Evolutionary conservation across 257 asterid genomes (phyloP).

Genomic region (Lantana camara): DNA sequence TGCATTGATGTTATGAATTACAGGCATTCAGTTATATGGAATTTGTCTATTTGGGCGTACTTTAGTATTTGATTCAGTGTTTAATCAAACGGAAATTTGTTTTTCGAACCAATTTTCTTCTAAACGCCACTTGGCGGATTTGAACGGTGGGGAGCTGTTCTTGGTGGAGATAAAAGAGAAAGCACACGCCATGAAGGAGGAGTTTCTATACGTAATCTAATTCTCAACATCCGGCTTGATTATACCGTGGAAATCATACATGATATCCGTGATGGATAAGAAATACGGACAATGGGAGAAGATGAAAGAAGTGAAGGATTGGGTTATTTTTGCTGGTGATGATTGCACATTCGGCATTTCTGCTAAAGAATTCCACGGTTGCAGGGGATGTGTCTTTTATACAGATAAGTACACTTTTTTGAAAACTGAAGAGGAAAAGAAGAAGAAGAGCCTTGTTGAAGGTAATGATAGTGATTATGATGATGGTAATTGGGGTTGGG

Average conservation of each 20-base stretch:
- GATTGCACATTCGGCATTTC: slow-evolving; percentile 23
- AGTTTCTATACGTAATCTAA: not conserved
- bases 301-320: not conserved
- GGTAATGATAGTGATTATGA: not conserved
- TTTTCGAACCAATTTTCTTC: not conserved
- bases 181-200: not conserved
- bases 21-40: not conserved
- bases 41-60: not conserved
- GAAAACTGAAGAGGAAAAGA: slow-evolving; percentile 20
- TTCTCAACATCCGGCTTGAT: not conserved
- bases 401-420: not conserved
- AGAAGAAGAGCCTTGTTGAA: too few relatives aligned
- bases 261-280: slow-evolving; percentile 6
- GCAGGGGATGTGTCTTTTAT: slow-evolving; percentile 18
- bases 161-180: slow-evolving; percentile 14
- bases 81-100: not conserved
- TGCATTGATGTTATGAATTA: slow-evolving; percentile 10
- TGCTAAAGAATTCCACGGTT: slow-evolving; percentile 4
- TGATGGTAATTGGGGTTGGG: not conserved
- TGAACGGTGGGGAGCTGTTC: slow-evolving; percentile 3
- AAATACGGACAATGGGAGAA: not conserved
- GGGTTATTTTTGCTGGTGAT: slow-evolving; percentile 19
- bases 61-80: slow-evolving; percentile 10
- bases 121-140: slow-evolving; percentile 1
- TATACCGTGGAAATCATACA: slow-evolving; percentile 1